Evolutionary conservation across 352 stramenopile species (phyloP).

Genomic region (Globisporangium rhizosaccharum): DNA sequence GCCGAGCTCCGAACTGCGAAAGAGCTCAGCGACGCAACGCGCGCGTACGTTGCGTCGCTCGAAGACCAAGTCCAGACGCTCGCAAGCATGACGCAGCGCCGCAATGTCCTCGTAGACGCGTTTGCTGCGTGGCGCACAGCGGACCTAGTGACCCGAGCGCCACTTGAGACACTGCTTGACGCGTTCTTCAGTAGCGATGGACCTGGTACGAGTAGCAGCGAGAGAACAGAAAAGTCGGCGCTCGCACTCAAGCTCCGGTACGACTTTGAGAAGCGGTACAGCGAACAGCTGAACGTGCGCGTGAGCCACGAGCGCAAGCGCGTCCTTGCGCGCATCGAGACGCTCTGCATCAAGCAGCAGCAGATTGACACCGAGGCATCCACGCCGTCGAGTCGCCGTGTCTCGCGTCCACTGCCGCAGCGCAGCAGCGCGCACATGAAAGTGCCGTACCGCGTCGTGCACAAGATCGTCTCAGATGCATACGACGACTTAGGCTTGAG

Average conservation of each 20-base stretch:
- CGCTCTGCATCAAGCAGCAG: slow-evolving; percentile 22
- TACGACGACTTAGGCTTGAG: slow-evolving; percentile 46
- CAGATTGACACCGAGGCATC: slow-evolving; percentile 4
- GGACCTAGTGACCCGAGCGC: background rate
- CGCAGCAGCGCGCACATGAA: slow-evolving; percentile 7
- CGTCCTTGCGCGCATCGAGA: slow-evolving; percentile 45
- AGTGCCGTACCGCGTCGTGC: slow-evolving; percentile 22
- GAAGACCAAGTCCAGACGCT: slow-evolving; percentile 19
- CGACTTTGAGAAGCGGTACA: slow-evolving; percentile 47
- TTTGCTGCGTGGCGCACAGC: slow-evolving; percentile 8
- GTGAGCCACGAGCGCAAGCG: slow-evolving; percentile 51
- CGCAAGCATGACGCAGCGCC: background rate
- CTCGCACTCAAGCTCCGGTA: slow-evolving; percentile 30
- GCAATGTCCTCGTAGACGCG: background rate
- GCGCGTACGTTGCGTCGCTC: slow-evolving; percentile 19
- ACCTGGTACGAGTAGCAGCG: too few relatives aligned
- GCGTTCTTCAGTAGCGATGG: slow-evolving; percentile 13
- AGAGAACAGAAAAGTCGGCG: slow-evolving; percentile 4
- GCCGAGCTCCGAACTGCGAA: slow-evolving; percentile 29
- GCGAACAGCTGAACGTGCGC: slow-evolving; percentile 46
- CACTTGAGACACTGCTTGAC: slow-evolving; percentile 16
- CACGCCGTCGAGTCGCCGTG: background rate
- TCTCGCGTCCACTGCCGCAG: background rate
- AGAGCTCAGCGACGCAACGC: slow-evolving; percentile 24
- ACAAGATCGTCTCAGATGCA: slow-evolving; percentile 27